Conservation (phyloP, 441 rosid species). For the Populus trichocarpa region DNA sequence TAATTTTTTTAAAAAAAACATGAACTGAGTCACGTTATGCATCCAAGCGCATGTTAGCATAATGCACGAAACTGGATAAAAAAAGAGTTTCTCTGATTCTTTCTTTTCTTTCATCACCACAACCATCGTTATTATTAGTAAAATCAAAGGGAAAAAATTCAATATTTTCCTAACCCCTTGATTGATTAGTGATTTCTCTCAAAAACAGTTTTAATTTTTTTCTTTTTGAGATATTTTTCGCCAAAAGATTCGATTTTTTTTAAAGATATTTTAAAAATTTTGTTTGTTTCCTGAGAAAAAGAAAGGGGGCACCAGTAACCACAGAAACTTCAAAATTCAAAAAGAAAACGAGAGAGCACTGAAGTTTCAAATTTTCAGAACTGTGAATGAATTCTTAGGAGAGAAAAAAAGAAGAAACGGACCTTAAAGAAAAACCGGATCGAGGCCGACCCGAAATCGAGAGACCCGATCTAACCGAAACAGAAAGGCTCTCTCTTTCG, state of each 20-base stretch:
- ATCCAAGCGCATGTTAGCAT: constrained; percentile 11
- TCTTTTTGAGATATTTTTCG: background rate
- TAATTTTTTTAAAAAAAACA: background rate
- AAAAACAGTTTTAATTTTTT: background rate
- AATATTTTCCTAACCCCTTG: background rate
- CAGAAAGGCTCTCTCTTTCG: constrained; percentile 13
- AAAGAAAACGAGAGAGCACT: background rate
- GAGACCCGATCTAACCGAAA: constrained; percentile 9
- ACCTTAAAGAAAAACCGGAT: background rate
- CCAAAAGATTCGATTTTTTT: constrained; percentile 1
- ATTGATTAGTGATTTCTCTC: background rate
- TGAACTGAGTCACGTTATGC: background rate
- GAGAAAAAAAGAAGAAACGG: background rate
- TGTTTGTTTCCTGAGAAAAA: background rate
- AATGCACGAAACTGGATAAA: background rate
- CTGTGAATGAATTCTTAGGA: background rate
- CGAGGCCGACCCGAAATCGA: background rate
- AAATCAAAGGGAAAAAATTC: too few relatives aligned
- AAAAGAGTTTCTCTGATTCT: constrained; percentile 19
- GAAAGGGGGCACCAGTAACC: background rate
- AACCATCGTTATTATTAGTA: background rate
- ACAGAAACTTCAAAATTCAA: background rate
- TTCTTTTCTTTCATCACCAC: background rate
- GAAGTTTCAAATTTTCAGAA: background rate
- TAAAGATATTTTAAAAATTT: background rate